Base-by-base conservation (phyloP, 2,329 filamentous ascomycete species). In the Alternaria ethzedia region DNA sequence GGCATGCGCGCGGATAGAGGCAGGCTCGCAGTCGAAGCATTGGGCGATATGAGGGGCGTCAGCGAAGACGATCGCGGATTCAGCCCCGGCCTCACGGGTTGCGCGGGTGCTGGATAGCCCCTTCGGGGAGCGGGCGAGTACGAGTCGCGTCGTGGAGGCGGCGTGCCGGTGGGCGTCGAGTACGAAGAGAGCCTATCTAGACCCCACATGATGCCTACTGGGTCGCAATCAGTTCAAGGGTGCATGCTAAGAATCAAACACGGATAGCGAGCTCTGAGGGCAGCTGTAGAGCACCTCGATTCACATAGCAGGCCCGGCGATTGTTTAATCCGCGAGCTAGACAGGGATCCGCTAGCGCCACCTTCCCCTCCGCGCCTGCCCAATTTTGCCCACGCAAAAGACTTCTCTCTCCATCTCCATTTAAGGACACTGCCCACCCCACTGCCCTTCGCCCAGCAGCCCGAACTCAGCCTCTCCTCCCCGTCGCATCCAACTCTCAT, bases 151-250 rank as follows among this genome's bases (percentile, higher is more conserved):
- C 86, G 85, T 36, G 64, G 89, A 83, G 75, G 88, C 59, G 89
- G 87, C 62, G 88, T 88, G 67, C 87, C 86, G 60, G 87, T 84
- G 81, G 88, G 83, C 78, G 87, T 89, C 61, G 89, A 87, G 80
- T 91, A 90, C 73, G 87, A 89, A 68, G 91, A 90, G 69, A 97
- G 89, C 79, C 94, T 91, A 83, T 97, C 94, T 77, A 96, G 89
- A 3, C 77, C 77, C 94, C 94, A 97, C 93, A 97, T 97, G 61
- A 62, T 76, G 43, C 57, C 32, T 56, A 28, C 21, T 11, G 23
- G 21, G 55, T n/a, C 21, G 44, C 17, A 45, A 23, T 43, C 36
- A 17, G 41, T 43, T 54, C 41, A 59, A 28, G 30, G 61, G 43
- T 17, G 54, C 63, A 56, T 58, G 36, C 11, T 21, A 41, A 21